Evolutionary conservation across 1,139 yeast species (phyloP).

Genomic region (Diutina scorzettiae): DNA sequence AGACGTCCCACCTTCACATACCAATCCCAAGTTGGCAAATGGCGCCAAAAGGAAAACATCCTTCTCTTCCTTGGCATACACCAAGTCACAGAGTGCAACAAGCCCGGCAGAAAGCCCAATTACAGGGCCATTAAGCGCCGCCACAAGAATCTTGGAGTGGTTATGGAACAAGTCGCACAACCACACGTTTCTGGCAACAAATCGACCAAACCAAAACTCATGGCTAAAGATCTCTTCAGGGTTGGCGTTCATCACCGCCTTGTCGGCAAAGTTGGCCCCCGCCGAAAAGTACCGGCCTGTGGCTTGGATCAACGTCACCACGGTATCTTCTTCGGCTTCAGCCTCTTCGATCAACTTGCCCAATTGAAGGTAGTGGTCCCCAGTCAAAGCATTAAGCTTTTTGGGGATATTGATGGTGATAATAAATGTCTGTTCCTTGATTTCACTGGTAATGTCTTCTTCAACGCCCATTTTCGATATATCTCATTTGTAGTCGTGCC

Average conservation of each 20-base stretch:
- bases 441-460: slow-evolving; percentile 32
- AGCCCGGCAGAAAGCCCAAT: slow-evolving; percentile 71
- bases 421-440: slow-evolving; percentile 42
- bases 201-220: slow-evolving; percentile 45
- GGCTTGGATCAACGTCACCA: slow-evolving; percentile 56
- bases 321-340: slow-evolving; percentile 51
- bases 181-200: slow-evolving; percentile 60
- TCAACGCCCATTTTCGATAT: slow-evolving; percentile 9
- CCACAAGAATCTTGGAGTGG: slow-evolving; percentile 62
- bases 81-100: slow-evolving; percentile 63
- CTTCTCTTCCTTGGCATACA: slow-evolving; percentile 51
- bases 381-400: slow-evolving; percentile 56
- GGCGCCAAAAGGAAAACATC: slow-evolving; percentile 60
- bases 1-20: slow-evolving; percentile 73
- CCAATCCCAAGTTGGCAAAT: slow-evolving; percentile 73
- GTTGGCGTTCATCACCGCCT: slow-evolving; percentile 17
- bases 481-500: not conserved
- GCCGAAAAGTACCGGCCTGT: slow-evolving; percentile 75
- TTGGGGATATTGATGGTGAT: slow-evolving; percentile 59
- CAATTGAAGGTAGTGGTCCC: slow-evolving; percentile 51
- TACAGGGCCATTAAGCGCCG: slow-evolving; percentile 81
- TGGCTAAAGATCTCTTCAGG: slow-evolving; percentile 25
- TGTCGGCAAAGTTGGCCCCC: slow-evolving; percentile 60
- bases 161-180: slow-evolving; percentile 58
- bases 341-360: slow-evolving; percentile 55